A percentile compares a stretch with the other conserved stretches of the same genome.
phyloP scores from a whole-genome alignment of 2,329 filamentous ascomycete species.

The Penicillium aurantiogriseum region DNA sequence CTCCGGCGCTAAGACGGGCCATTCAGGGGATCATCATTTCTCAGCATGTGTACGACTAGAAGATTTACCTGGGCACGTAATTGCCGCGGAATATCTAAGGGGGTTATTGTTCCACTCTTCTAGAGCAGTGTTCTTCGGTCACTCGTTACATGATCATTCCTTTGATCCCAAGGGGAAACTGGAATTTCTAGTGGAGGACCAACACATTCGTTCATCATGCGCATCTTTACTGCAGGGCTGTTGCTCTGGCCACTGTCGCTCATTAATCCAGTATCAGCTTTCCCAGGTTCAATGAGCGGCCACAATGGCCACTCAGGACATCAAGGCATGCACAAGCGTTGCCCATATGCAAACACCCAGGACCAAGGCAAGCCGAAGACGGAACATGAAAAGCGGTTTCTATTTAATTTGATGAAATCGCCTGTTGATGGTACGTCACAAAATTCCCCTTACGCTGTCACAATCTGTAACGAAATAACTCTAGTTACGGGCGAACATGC shows the following conservation, averaged over 20 bases:
- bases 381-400: constrained; percentile 24
- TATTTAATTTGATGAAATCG: constrained; percentile 21
- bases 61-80: neutral
- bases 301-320: constrained; percentile 5
- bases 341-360: constrained; percentile 21
- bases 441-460: neutral
- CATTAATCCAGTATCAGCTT: constrained; percentile 5
- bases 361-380: neutral
- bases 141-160: too few relatives aligned
- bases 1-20: neutral
- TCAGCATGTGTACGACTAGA: neutral
- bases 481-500: constrained; percentile 36
- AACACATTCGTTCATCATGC: constrained; percentile 9
- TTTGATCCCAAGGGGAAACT: too few relatives aligned
- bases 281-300: constrained; percentile 7
- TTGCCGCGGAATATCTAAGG: neutral
- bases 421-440: constrained; percentile 29
- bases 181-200: too few relatives aligned
- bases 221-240: constrained; percentile 4
- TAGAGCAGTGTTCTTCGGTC: neutral
- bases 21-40: constrained; percentile 13
- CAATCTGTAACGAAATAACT: neutral
- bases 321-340: constrained; percentile 15
- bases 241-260: constrained; percentile 15
- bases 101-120: neutral